Evolutionary conservation across 2,329 filamentous ascomycete genomes (phyloP).

Genomic region (Cryphonectria radicalis): DNA sequence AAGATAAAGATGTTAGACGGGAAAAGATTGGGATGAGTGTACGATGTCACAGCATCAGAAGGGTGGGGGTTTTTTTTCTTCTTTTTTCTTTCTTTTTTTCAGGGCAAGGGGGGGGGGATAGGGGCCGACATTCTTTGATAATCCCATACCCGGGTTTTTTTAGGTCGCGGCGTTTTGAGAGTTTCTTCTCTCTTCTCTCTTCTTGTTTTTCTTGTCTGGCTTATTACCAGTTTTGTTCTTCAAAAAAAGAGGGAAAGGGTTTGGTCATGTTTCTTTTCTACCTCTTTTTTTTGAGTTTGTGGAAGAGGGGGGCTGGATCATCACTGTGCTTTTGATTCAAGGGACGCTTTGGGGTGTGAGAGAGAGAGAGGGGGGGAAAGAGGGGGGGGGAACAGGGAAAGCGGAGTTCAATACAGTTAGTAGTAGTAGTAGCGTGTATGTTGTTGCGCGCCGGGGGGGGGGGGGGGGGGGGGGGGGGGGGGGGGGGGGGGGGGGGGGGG

Average conservation of each 20-base stretch:
- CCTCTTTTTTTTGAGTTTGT: not conserved
- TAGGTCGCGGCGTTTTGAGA: conserved; percentile 4
- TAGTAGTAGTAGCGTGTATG: too few relatives aligned
- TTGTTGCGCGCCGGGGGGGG: too few relatives aligned
- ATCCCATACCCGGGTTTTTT: not conserved
- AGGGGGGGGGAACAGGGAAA: too few relatives aligned
- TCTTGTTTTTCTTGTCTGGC: not conserved
- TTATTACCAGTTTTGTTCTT: not conserved
- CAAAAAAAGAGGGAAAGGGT: not conserved
- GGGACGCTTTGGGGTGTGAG: too few relatives aligned
- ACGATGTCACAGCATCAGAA: conserved; percentile 2
- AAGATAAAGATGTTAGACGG: not conserved
- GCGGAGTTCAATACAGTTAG: too few relatives aligned
- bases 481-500: too few relatives aligned
- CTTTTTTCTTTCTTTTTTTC: too few relatives aligned
- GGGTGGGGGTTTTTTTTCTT: too few relatives aligned
- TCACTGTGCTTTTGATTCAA: not conserved
- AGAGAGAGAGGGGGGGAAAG: too few relatives aligned
- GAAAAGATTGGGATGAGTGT: not conserved
- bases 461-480: too few relatives aligned
- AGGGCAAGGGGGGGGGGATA: not conserved
- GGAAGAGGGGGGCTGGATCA: not conserved
- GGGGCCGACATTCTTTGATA: not conserved
- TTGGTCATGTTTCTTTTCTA: not conserved
- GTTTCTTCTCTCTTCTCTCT: not conserved